Base-by-base conservation (phyloP, 495 filamentous ascomycete species). In the Xylaria castorea region DNA sequence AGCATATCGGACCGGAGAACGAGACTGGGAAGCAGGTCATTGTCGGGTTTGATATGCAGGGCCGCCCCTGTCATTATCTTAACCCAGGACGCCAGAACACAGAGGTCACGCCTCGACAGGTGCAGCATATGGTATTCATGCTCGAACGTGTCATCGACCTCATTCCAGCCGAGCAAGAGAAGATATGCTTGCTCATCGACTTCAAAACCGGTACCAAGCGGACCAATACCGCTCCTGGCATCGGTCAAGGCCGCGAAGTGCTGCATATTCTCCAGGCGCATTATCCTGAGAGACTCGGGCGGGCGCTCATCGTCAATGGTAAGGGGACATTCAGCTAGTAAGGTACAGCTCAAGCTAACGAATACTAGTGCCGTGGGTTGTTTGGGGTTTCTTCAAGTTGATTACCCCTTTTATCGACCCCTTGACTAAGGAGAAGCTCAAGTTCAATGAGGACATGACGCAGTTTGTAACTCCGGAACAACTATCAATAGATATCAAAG, bases 331-430 rank as follows among this genome's bases (percentile, higher is more conserved):
- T 60, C 16, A 30, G 69, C 42, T 12, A 25, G 12, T 51, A 40
- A 12, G 5, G 8, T 18, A 18, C 30, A 0, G 12, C 5, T 12
- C 34, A 42, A 66, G 62, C 77, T 79, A 67, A 79, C 34, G 36
- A 30, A 48, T 12, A 60, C 65, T 75, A 94, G 93, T 97, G 63
- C 96, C 95, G 16, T 97, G 93, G 89, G 84, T 95, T 64, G 91
- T 98, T 66, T 89, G 86, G 80, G 91, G 90, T 32, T 99, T 99
- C 87, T 97, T 97, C 87, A 97, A 97, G 82, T 82, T 97, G 71
- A 94, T 99, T 82, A 93, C 89, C 25, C 94, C 95, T 36, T 98
- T 98, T 81, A 97, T 99, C 80, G 96, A 99, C 82, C 96, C 96
- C 11, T 74, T 91, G 71, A 99, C 96, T 20, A 89, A 91, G 20